Conservation (phyloP, 495 filamentous ascomycete genomes). For the Evansstolkia leycettana region DNA sequence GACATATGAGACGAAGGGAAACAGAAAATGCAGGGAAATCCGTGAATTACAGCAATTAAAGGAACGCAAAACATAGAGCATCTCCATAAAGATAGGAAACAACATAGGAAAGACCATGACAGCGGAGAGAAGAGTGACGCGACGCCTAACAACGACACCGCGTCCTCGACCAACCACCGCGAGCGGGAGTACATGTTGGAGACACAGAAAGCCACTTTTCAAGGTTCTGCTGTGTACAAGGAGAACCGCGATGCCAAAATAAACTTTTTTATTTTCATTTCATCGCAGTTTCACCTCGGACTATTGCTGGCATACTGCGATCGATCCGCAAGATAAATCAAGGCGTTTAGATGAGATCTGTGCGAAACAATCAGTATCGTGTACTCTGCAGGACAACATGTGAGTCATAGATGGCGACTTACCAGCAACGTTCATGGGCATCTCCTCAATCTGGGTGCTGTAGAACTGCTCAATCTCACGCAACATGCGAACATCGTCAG, state of each 20-base stretch:
- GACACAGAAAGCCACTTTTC: constrained; percentile 39
- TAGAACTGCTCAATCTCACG: constrained; percentile 80
- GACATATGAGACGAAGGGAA: constrained; percentile 12
- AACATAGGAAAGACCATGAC: constrained; percentile 32
- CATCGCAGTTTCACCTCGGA: constrained; percentile 25
- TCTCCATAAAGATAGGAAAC: constrained; percentile 27
- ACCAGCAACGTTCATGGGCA: constrained; percentile 51
- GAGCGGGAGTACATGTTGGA: constrained; percentile 24
- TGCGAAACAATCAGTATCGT: constrained; percentile 1
- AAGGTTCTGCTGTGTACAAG: constrained; percentile 18
- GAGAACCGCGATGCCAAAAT: constrained; percentile 18
- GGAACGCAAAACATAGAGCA: constrained; percentile 28
- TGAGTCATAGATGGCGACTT: constrained; percentile 6
- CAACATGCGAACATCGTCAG: constrained; percentile 98
- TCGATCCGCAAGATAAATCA: constrained; percentile 32
- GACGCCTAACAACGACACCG: constrained; percentile 6
- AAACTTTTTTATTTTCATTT: constrained; percentile 7
- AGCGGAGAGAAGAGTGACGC: constrained; percentile 2
- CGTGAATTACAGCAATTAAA: constrained; percentile 31
- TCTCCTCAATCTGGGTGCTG: constrained; percentile 51
- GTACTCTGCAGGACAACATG: background rate
- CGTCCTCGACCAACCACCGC: constrained; percentile 10
- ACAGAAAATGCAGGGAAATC: constrained; percentile 21
- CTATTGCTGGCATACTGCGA: constrained; percentile 23
- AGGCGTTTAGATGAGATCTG: constrained; percentile 41